Evolutionary conservation across 2,329 filamentous ascomycete species (phyloP).

Genomic region (Verticillium isaacii): DNA sequence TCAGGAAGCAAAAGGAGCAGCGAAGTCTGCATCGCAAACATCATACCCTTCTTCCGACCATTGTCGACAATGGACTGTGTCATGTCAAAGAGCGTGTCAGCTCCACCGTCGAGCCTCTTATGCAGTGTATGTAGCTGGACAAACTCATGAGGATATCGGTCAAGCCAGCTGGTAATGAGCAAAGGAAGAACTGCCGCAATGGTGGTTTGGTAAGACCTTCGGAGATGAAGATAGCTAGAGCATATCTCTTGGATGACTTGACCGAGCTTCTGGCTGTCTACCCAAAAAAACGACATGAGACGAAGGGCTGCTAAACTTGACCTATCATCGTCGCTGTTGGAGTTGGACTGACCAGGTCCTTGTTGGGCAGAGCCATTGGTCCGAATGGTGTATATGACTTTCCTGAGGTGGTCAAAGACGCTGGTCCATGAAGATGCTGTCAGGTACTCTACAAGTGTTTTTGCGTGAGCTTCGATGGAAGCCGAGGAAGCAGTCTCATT

Average conservation of each 20-base stretch:
- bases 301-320: constrained; percentile 50
- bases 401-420: constrained; percentile 55
- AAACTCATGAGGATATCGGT: constrained; percentile 61
- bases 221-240: constrained; percentile 62
- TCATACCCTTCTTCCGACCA: constrained; percentile 45
- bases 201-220: constrained; percentile 58
- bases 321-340: constrained; percentile 44
- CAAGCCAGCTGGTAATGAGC: constrained; percentile 61
- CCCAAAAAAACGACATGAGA: constrained; percentile 59
- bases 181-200: constrained; percentile 59
- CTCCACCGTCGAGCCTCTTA: constrained; percentile 58
- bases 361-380: constrained; percentile 34
- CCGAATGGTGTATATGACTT: constrained; percentile 45
- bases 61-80: constrained; percentile 57
- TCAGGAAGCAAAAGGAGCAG: constrained; percentile 62
- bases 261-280: constrained; percentile 57
- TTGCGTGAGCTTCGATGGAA: constrained; percentile 20
- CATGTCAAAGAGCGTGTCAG: constrained; percentile 68
- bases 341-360: constrained; percentile 28
- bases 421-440: constrained; percentile 60
- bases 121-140: constrained; percentile 56
- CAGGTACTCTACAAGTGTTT: constrained; percentile 55
- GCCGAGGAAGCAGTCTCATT: background rate
- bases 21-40: constrained; percentile 59
- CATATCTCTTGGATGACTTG: constrained; percentile 61